These are phyloP conservation scores for Begonia fuchsioides DNA, from an alignment of 306 rosid genomes.

Conservation along the genomic window DNA sequence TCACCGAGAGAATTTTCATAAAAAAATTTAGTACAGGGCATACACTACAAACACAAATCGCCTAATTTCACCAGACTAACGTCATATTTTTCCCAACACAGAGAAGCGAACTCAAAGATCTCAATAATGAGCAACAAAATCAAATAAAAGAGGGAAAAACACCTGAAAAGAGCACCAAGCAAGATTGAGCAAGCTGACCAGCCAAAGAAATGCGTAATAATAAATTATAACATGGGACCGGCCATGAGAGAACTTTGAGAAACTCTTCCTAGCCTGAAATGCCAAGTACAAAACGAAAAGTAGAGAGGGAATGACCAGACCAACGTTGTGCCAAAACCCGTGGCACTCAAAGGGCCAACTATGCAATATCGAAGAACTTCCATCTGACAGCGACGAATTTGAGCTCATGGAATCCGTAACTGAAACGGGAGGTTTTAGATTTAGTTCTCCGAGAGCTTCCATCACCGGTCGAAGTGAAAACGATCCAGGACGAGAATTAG, in stretches of 20 bases:
- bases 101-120: too few relatives aligned
- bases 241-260: slow-evolving; percentile 35
- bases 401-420: slow-evolving; percentile 14
- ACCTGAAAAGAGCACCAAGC: slow-evolving; percentile 84
- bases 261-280: slow-evolving; percentile 32
- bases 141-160: neutral
- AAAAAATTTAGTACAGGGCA: too few relatives aligned
- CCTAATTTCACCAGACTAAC: too few relatives aligned
- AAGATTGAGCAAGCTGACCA: slow-evolving; percentile 41
- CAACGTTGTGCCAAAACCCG: slow-evolving; percentile 36
- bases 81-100: too few relatives aligned
- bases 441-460: slow-evolving; percentile 21
- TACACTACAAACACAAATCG: too few relatives aligned
- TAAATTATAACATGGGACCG: slow-evolving; percentile 41
- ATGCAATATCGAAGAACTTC: slow-evolving; percentile 15
- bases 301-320: slow-evolving; percentile 26
- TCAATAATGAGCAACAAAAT: too few relatives aligned
- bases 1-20: too few relatives aligned
- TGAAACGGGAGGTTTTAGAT: slow-evolving; percentile 24
- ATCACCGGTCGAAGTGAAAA: slow-evolving; percentile 4
- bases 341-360: slow-evolving; percentile 55
- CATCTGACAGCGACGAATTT: slow-evolving; percentile 13
- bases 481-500: too few relatives aligned
- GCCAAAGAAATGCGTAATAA: slow-evolving; percentile 40
- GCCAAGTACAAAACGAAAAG: slow-evolving; percentile 32